Conservation (phyloP, 306 rosid species). For the Argentina anserina region DNA sequence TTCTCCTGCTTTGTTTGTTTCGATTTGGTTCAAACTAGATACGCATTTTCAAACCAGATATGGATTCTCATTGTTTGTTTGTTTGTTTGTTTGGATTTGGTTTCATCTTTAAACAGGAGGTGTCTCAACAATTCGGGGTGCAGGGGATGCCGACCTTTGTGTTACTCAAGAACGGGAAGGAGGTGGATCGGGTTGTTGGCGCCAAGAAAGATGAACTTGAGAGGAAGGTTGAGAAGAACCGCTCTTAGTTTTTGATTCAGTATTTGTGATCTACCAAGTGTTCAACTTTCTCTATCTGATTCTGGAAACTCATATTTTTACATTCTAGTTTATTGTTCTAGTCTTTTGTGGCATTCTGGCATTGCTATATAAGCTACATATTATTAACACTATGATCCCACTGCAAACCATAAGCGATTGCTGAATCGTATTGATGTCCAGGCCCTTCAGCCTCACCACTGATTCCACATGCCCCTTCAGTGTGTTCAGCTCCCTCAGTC, state of each 20-base stretch:
- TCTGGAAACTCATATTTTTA: not conserved
- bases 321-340: not conserved
- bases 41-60: too few relatives aligned
- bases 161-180: slow-evolving; percentile 67
- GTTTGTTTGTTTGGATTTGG: not conserved
- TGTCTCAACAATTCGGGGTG: slow-evolving; percentile 59
- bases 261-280: not conserved
- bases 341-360: not conserved
- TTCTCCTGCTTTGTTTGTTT: too few relatives aligned
- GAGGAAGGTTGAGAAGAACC: slow-evolving; percentile 47
- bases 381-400: not conserved
- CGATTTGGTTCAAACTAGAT: too few relatives aligned
- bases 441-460: slow-evolving; percentile 67
- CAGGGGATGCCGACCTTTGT: slow-evolving; percentile 90
- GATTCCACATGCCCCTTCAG: slow-evolving; percentile 81
- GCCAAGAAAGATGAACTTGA: slow-evolving; percentile 74
- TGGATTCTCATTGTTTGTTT: too few relatives aligned
- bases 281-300: not conserved
- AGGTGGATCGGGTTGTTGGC: slow-evolving; percentile 61
- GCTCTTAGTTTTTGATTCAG: not conserved
- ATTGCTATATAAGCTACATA: not conserved
- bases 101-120: slow-evolving; percentile 51
- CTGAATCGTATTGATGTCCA: slow-evolving; percentile 60
- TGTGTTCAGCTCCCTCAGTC: slow-evolving; percentile 61
- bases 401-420: slow-evolving; percentile 28